phyloP scores from a whole-genome alignment of 257 asterid genomes.

The Lavandula angustifolia region DNA sequence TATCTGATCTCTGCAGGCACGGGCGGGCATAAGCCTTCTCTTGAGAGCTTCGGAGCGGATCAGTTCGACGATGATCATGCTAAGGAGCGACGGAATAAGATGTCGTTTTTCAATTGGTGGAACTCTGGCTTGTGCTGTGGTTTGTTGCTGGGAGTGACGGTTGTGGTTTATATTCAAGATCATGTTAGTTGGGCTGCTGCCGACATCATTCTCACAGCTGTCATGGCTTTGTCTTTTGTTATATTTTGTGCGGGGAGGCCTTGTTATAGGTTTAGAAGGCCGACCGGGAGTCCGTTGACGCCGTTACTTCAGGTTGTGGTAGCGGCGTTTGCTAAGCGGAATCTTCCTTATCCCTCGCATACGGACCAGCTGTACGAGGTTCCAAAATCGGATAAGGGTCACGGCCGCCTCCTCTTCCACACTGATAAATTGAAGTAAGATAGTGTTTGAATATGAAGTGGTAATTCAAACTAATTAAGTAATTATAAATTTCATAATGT shows the following conservation, averaged over 20 bases:
- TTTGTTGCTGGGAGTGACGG: conserved; percentile 59
- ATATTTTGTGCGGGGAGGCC: conserved; percentile 57
- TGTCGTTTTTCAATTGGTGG: conserved; percentile 95
- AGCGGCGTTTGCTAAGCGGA: conserved; percentile 68
- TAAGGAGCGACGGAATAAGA: conserved; percentile 54
- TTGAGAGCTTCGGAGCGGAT: conserved; percentile 90
- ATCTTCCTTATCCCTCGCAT: conserved; percentile 44
- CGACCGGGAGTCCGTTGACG: conserved; percentile 69
- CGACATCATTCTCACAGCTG: conserved; percentile 51
- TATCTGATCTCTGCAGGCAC: conserved; percentile 75
- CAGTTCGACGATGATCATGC: conserved; percentile 82
- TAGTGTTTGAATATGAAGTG: too few relatives aligned
- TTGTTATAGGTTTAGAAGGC: conserved; percentile 56
- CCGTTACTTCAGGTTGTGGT: conserved; percentile 70
- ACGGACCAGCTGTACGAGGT: conserved; percentile 55
- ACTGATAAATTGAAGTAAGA: conserved; percentile 61
- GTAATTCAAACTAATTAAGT: too few relatives aligned
- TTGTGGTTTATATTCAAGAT: conserved; percentile 63
- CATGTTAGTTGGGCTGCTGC: conserved; percentile 68
- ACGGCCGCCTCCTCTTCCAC: conserved; percentile 59
- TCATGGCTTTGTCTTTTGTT: conserved; percentile 45
- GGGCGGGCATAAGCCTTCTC: conserved; percentile 80
- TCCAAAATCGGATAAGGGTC: conserved; percentile 38
- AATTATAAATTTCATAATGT: too few relatives aligned
- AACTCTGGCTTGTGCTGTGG: conserved; percentile 67